Base-by-base conservation (phyloP, 108 stramenopile species). In the Mayamaea pseudoterrestris region DNA sequence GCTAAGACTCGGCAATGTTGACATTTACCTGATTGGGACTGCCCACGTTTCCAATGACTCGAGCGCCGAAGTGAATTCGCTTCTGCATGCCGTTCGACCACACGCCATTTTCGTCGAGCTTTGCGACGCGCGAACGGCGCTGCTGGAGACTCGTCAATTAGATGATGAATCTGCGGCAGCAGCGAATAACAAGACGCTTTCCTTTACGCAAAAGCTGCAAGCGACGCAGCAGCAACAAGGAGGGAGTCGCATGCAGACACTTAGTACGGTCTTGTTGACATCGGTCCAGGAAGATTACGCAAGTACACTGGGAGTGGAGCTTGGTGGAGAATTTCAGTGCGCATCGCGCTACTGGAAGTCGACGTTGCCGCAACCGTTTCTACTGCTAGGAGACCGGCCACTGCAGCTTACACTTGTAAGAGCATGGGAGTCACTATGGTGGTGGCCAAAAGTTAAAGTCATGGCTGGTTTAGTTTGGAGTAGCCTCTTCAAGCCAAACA, bases 341-440 rank as follows among this genome's bases (percentile, higher is more conserved):
- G 88, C 83, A 8, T 76, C 66, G 48, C 39, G 75, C 31, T 76
- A 63, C 29, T 76, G 74, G 70, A 35, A 55, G 22, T 48, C 44
- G 6, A 28, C 35, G 21, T n/a, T n/a, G n/a, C 13, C 23, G 17
- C 22, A 53, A 20, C 21, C 39, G 23, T 59, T 67, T 37, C 50
- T 83, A 49, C 60, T 90, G 29, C 66, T 90, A 44, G 88, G 88
- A 2, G 88, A 90, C 53, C 65, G 88, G 23, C 88, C 88, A 9
- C 56, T 85, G 6, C 48, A 58, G 21, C 27, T 90, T 11, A 85
- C 88, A 22, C 45, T 90, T 16, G 37, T 69, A 2, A 62, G 83
- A 5, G 79, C 76, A 27, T 89, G 88, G 88, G 83, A 90, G 53
- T 69, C 75, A 7, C 62, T 90, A 12, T 40, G 68, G 0, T 35